These are phyloP conservation scores for Avena eriantha DNA, from an alignment of 176 grass and related monocot species.

Conservation along the genomic window DNA sequence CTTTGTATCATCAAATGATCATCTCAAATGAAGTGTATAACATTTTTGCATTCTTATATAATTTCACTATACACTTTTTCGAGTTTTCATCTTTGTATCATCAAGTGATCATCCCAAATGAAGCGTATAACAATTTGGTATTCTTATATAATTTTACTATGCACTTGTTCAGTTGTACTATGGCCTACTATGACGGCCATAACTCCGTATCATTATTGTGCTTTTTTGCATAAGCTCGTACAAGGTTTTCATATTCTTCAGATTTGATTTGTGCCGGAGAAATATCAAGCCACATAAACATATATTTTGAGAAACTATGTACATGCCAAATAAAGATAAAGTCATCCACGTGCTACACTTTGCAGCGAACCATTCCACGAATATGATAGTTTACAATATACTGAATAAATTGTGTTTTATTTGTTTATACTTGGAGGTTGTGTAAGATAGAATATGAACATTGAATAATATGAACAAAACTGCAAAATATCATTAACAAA, in stretches of 20 bases:
- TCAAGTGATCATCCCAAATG: not conserved
- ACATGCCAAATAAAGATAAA: no score
- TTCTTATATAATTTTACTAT: not conserved
- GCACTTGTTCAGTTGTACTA: not conserved
- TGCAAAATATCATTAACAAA: no score
- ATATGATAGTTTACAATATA: no score
- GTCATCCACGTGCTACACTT: no score
- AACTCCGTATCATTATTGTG: not conserved
- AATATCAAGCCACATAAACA: not conserved
- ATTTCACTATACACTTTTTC: not conserved
- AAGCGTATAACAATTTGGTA: not conserved
- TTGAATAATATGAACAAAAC: no score
- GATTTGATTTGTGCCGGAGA: not conserved
- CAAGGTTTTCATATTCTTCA: not conserved
- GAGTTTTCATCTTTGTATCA: not conserved
- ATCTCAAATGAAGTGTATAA: not conserved
- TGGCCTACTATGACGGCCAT: not conserved
- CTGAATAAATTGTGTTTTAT: no score
- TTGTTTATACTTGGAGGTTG: no score
- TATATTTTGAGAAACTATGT: no score
- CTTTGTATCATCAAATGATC: not conserved
- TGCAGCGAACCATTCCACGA: no score
- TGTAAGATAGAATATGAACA: no score
- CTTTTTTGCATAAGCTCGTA: not conserved
- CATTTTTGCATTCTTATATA: not conserved